Evolutionary conservation across 441 rosid species (phyloP), one percentile per base, ranked within the genome.

Genomic region (Euphorbia corollata): DNA sequence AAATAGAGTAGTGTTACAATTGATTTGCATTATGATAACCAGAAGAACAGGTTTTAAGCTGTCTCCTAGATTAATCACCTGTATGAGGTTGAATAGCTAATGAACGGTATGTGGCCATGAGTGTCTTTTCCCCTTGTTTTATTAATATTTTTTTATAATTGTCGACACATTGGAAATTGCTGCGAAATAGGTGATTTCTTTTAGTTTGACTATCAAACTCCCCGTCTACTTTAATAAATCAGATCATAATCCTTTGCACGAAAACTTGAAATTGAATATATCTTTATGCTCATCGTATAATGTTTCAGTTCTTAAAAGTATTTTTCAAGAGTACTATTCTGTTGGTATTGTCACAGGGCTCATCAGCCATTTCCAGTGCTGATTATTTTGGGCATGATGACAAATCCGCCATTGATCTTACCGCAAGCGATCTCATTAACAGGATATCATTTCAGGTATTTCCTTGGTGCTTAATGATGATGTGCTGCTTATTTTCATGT

Each of bases 371-470:
- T 58, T 94, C 99, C 58, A 91, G 99, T 69, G 94, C 97, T 66
- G 99, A 89, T 79, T 88, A 89, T 69, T 94, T 89, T 70, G 99
- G 99, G 70, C 68, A 83, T 5, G 38, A 72, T 19, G 91, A 89
- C 68, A 63, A 83, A 65, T 54, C 85, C 43, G 59, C 86, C 6
- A 53, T 87, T 64, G 99, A 94, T 74, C 79, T 91, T 70, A 80
- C 96, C 59, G 93, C 97, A 12, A 82, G 97, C 61, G 99, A 91
- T 74, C 90, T 91, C 67, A 85, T 94, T 60, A 88, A 86, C 70
- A 82, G 97, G 45, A 73, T 94, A 57, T 91, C 99, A 53, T 94
- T 88, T 84, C 98, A 94, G 97, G 99, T 94, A 67, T 65, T 43
- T 23, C 57, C 58, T 16, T 65, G 55, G 27, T 50, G 38, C 16